phyloP scores from a whole-genome alignment of 192 early-diverging fungal species.

The Mortierella claussenii region DNA sequence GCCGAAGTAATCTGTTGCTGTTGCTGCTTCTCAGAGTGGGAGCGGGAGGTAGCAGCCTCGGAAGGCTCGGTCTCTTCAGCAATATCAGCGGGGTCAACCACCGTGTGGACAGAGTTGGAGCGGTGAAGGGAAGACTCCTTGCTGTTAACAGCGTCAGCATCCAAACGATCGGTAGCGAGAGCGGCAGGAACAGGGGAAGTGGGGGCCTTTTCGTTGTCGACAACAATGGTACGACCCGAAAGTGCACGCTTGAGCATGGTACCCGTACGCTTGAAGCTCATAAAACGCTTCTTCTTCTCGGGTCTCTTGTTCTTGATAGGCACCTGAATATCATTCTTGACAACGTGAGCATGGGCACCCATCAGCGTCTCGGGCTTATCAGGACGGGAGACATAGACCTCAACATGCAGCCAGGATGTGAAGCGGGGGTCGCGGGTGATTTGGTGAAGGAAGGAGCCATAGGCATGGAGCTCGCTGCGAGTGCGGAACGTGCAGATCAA shows the following conservation, averaged over 20 bases:
- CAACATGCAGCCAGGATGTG: constrained; percentile 42
- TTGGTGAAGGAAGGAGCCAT: constrained; percentile 49
- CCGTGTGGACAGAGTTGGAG: constrained; percentile 38
- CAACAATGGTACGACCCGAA: constrained; percentile 43
- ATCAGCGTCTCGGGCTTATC: constrained; percentile 42
- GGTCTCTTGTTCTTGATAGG: constrained; percentile 14
- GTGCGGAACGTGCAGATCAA: constrained; percentile 52
- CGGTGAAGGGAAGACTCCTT: constrained; percentile 24
- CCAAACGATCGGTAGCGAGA: not conserved
- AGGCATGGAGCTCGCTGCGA: constrained; percentile 45
- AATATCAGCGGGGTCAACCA: constrained; percentile 35
- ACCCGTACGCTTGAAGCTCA: constrained; percentile 26
- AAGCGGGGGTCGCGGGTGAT: constrained; percentile 45
- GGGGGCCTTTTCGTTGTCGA: constrained; percentile 21
- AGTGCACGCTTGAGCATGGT: constrained; percentile 43
- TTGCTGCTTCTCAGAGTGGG: not conserved
- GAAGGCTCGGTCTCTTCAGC: constrained; percentile 14
- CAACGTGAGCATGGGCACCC: constrained; percentile 46
- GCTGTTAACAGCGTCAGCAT: constrained; percentile 17
- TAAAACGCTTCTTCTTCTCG: constrained; percentile 49
- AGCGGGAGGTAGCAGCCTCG: not conserved
- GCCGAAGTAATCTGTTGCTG: not conserved
- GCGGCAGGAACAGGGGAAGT: not conserved
- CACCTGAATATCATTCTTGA: constrained; percentile 50
- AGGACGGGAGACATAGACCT: constrained; percentile 48